phyloP scores from a whole-genome alignment of 73 alveolate genomes.

The Durusdinium trenchii region DNA sequence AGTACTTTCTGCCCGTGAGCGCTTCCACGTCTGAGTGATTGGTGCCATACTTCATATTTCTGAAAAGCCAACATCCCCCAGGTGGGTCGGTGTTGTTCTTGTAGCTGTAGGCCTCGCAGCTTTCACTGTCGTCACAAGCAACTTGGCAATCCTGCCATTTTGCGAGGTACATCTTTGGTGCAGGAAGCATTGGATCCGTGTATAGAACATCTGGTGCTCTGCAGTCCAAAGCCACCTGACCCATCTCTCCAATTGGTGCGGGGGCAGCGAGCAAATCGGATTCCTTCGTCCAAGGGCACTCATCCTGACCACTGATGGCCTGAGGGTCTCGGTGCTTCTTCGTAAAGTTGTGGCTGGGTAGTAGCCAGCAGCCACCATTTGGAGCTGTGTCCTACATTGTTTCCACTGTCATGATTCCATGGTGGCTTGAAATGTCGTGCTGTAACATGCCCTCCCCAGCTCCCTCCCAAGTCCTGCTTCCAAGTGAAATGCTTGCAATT shows the following conservation, averaged over 20 bases:
- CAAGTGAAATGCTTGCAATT: not conserved
- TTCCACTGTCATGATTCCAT: not conserved
- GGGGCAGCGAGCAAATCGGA: not conserved
- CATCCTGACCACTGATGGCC: slow-evolving; percentile 26
- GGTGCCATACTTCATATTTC: slow-evolving; percentile 28
- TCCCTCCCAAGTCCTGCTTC: not conserved
- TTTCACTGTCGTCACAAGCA: slow-evolving; percentile 31
- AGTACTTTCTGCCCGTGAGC: slow-evolving; percentile 21
- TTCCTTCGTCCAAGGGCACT: not conserved
- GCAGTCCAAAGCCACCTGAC: slow-evolving; percentile 1
- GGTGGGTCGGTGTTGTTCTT: not conserved
- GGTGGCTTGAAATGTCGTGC: not conserved
- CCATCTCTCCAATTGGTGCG: not conserved
- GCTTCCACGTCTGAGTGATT: not conserved
- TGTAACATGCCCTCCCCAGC: not conserved
- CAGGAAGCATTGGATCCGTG: slow-evolving; percentile 1
- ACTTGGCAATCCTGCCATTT: slow-evolving; percentile 25
- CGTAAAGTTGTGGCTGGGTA: slow-evolving; percentile 18
- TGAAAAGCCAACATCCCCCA: slow-evolving; percentile 46
- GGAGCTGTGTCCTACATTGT: slow-evolving; percentile 11
- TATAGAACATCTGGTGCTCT: not conserved
- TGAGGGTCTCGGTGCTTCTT: not conserved
- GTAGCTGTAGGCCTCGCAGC: slow-evolving; percentile 33
- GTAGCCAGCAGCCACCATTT: slow-evolving; percentile 22
- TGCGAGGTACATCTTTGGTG: slow-evolving; percentile 27